Percentiles rank a stretch among this genome's conserved stretches.
Conservation (phyloP, 2,329 filamentous ascomycete species). For the Trichoderma sp. region DNA sequence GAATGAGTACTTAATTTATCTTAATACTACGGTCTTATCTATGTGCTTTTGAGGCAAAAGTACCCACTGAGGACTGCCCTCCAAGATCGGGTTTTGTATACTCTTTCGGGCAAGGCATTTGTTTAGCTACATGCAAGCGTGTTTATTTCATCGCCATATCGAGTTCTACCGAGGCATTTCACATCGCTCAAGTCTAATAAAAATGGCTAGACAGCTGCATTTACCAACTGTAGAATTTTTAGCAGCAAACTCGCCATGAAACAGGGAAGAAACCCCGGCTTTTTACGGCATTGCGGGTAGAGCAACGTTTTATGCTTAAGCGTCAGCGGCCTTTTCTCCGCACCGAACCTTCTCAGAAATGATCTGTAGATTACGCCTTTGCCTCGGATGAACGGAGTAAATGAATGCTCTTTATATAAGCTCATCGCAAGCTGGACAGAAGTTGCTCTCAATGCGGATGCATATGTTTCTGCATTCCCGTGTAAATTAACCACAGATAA, state of each 20-base stretch:
- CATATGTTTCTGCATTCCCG: not conserved
- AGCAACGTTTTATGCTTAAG: not conserved
- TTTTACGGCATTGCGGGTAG: not conserved
- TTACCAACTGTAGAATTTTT: not conserved
- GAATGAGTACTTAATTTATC: not conserved
- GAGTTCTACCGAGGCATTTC: not conserved
- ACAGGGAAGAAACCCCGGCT: not conserved
- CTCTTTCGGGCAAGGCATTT: not conserved
- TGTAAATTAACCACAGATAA: not conserved
- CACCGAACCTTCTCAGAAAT: not conserved
- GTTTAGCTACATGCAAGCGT: not conserved
- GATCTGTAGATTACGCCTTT: slow-evolving; percentile 14
- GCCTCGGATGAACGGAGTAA: slow-evolving; percentile 10
- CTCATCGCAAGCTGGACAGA: not conserved
- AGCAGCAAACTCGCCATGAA: not conserved
- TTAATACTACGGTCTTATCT: not conserved
- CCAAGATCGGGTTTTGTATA: slow-evolving; percentile 12
- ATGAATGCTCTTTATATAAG: not conserved
- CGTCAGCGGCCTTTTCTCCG: not conserved
- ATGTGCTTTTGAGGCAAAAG: not conserved
- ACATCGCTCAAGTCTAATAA: not conserved
- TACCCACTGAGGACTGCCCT: not conserved
- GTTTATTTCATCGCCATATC: too few relatives aligned
- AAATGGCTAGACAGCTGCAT: not conserved
- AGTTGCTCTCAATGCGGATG: not conserved